Evolutionary conservation across 1,139 yeast species (phyloP).

Genomic region (Trichomonascaceae sp.): DNA sequence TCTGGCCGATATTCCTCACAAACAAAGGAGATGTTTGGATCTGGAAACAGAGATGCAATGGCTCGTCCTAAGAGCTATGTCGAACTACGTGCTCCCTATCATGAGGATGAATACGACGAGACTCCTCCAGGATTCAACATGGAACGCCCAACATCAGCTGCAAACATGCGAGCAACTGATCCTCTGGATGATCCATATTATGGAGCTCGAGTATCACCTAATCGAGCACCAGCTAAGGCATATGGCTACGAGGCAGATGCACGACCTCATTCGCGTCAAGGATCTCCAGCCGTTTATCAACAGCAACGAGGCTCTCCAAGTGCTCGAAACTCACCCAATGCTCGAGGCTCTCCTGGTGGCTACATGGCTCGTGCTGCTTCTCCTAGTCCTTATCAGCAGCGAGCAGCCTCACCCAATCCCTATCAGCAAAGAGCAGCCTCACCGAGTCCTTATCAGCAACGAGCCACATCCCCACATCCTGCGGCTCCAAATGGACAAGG

Average conservation of each 20-base stretch:
- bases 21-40: conserved; percentile 27
- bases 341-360: neutral
- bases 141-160: neutral
- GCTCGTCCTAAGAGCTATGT: conserved; percentile 16
- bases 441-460: conserved; percentile 7
- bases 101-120: conserved; percentile 3
- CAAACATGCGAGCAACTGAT: neutral
- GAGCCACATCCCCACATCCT: conserved; percentile 12
- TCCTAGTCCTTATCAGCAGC: conserved; percentile 18
- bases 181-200: neutral
- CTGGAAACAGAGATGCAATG: neutral
- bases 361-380: conserved; percentile 9
- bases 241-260: neutral
- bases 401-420: conserved; percentile 9
- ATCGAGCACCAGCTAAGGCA: neutral
- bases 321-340: neutral
- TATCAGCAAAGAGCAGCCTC: conserved; percentile 9
- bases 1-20: conserved; percentile 24
- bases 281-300: neutral
- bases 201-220: neutral
- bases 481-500: conserved; percentile 15
- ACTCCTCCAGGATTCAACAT: neutral
- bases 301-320: neutral
- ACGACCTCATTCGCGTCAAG: neutral
- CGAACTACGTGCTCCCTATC: conserved; percentile 11